Conservation (phyloP, 805 yeast species). For the Teunomyces tritomae region DNA sequence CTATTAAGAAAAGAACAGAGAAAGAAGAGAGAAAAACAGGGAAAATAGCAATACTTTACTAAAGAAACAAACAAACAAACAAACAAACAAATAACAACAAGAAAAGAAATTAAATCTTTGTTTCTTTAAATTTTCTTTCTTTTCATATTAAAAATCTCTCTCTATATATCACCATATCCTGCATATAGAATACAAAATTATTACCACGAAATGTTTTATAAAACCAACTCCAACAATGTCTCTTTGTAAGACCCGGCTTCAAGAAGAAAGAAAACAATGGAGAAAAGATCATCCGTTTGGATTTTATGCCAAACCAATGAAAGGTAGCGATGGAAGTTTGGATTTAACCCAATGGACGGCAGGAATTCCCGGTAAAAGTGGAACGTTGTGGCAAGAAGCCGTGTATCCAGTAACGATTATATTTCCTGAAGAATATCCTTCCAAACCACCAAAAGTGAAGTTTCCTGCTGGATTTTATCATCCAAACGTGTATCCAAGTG, state of each 20-base stretch:
- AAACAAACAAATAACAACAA: background rate
- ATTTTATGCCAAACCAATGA: conserved; percentile 87
- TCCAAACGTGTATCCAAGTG: conserved; percentile 97
- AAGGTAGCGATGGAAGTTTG: conserved; percentile 75
- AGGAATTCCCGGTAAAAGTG: conserved; percentile 91
- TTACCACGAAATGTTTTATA: no score
- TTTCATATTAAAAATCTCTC: background rate
- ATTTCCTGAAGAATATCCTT: conserved; percentile 91
- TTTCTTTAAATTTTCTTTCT: background rate
- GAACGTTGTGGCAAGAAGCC: conserved; percentile 89
- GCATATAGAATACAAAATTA: background rate
- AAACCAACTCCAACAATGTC: conserved; percentile 26
- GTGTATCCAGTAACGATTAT: conserved; percentile 76
- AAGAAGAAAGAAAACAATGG: conserved; percentile 97
- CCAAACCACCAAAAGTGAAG: conserved; percentile 92
- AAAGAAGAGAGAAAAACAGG: background rate
- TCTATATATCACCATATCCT: background rate
- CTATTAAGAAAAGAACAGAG: background rate
- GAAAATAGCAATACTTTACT: background rate
- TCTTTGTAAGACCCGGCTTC: conserved; percentile 77
- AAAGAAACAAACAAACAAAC: background rate
- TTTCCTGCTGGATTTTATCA: conserved; percentile 91
- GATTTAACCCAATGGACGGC: conserved; percentile 89
- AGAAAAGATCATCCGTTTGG: conserved; percentile 98
- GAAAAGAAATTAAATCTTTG: no score